Evolutionary conservation across 2,329 filamentous ascomycete genomes (phyloP), one percentile per base, ranked within the genome.

Genomic region (Verticillium alfalfae): DNA sequence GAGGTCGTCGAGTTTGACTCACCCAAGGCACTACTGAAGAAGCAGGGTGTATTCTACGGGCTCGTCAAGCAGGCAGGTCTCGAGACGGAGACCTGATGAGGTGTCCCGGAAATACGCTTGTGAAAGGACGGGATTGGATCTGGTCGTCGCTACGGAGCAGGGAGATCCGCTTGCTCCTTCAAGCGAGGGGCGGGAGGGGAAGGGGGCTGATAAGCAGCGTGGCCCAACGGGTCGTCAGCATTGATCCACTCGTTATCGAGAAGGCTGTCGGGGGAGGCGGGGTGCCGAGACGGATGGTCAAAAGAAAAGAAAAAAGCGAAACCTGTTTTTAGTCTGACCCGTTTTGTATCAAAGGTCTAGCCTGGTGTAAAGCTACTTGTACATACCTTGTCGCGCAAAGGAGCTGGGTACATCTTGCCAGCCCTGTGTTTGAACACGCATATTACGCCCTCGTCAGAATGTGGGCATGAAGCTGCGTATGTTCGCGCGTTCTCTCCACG

Each of bases 1-100:
- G 86, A 88, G 69, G 93, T 99, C 52, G 90, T 88, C 58, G 95
- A 99, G 75, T 99, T 97, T 75, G 95, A 96, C 74, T 92, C 88
- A 7, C 95, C 95, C 2, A 81, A 86, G 45, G 87, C 89, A 65
- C 81, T 99, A 62, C 85, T 97, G 65, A 87, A 87, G 75, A 83
- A 84, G 70, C 86, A 87, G 71, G 92, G 94, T 2, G 76, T 91
- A 59, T 99, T 99, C 75, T 92, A 95, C 76, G 89, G 93, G 62
- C 80, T 99, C 57, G 95, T 97, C 64, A 93, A 89, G 77, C 93
- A 99, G 78, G 91, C 94, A 4, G 93, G 93, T 49, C 79, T 99
- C 64, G 79, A 83, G 69, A 72, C 81, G 22, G 79, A 82, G 57
- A 76, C 70, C 62, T 61, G 58, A 60, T 64, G 60, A 60, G 60